Percentiles rank a stretch among this genome's conserved stretches.
These are phyloP conservation scores for Scutellaria galericulata DNA, from an alignment of 257 asterid species.

Conservation along the genomic window DNA sequence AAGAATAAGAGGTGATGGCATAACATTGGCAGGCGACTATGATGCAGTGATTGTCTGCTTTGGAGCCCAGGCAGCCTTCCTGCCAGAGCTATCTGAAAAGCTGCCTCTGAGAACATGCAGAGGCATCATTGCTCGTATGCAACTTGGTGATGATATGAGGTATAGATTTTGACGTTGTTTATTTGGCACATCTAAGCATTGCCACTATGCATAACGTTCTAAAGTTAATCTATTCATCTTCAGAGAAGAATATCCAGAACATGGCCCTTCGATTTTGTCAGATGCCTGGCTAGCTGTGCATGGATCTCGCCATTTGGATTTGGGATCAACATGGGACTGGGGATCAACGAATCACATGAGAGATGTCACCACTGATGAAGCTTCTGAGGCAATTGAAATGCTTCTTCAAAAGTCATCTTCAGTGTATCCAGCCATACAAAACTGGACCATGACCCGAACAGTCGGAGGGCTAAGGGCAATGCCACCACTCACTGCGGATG, in stretches of 20 bases:
- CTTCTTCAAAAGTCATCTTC: constrained; percentile 73
- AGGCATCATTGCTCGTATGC: constrained; percentile 77
- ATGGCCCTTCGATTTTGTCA: constrained; percentile 82
- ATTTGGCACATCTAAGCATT: neutral
- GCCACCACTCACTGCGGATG: constrained; percentile 80
- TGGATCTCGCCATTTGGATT: constrained; percentile 60
- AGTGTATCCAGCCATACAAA: constrained; percentile 66
- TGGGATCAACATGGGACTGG: constrained; percentile 99
- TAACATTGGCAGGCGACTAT: constrained; percentile 65
- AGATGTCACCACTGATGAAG: constrained; percentile 61
- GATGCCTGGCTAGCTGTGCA: constrained; percentile 92
- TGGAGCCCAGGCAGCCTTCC: constrained; percentile 80
- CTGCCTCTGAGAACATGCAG: constrained; percentile 89
- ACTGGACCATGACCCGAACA: constrained; percentile 64
- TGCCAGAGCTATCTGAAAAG: constrained; percentile 73
- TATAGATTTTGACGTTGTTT: constrained; percentile 31
- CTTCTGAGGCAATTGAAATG: constrained; percentile 58
- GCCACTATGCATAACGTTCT: neutral
- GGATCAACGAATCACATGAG: constrained; percentile 68
- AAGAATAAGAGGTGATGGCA: constrained; percentile 22
- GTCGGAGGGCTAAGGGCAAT: constrained; percentile 88
- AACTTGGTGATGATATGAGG: constrained; percentile 68
- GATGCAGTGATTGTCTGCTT: constrained; percentile 84
- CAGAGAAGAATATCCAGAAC: constrained; percentile 71
- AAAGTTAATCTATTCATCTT: constrained; percentile 16